Percentiles rank a stretch among this genome's conserved stretches.
These are phyloP conservation scores for Sclerotinia sclerotiorum DNA, from an alignment of 2,329 filamentous ascomycete species.

Conservation along the genomic window DNA sequence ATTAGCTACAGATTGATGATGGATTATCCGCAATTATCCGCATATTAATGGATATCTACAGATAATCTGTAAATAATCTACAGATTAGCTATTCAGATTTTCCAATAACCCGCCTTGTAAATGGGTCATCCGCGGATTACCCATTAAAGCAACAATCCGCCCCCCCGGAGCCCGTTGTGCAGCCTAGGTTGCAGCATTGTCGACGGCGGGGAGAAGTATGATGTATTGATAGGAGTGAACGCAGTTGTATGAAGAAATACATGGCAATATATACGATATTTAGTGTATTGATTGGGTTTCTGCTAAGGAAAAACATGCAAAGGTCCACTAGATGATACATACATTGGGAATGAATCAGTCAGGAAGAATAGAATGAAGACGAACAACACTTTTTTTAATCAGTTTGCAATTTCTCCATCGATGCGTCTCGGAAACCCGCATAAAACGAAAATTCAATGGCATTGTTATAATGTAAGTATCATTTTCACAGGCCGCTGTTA, in stretches of 20 bases:
- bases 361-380: conserved; percentile 41
- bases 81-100: too few species aligned
- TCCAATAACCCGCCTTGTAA: too few species aligned
- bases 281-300: not conserved
- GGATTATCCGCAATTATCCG: too few species aligned
- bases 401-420: not conserved
- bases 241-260: conserved; percentile 49
- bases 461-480: conserved; percentile 5
- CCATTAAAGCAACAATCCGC: too few species aligned
- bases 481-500: conserved; percentile 35
- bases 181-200: too few species aligned
- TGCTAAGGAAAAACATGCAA: not conserved
- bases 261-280: conserved; percentile 49
- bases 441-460: conserved; percentile 5
- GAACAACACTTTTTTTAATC: not conserved
- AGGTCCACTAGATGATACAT: not conserved
- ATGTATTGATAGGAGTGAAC: conserved; percentile 46
- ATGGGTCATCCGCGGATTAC: too few species aligned
- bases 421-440: not conserved
- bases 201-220: conserved; percentile 50
- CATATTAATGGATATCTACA: too few species aligned
- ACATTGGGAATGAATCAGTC: conserved; percentile 45
- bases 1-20: too few species aligned
- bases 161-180: too few species aligned
- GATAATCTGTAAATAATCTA: too few species aligned